Evolutionary conservation across 345 rosid species (phyloP).

Genomic region (Gossypium stocksii): DNA sequence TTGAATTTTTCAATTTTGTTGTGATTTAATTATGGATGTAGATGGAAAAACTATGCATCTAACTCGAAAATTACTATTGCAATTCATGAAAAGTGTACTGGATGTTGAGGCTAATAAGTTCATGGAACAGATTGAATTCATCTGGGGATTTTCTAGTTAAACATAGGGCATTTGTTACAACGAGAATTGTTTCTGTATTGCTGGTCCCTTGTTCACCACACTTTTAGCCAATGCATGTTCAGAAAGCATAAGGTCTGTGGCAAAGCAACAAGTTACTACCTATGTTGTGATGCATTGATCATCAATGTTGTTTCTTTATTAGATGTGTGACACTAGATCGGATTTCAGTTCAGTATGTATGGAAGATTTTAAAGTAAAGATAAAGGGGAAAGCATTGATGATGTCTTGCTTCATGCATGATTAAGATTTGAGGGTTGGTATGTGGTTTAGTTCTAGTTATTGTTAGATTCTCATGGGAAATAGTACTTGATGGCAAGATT

Average conservation of each 20-base stretch:
- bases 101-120: neutral
- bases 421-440: neutral
- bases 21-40: neutral
- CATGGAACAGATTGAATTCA: neutral
- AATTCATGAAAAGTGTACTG: neutral
- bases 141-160: neutral
- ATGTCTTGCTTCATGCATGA: neutral
- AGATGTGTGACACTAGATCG: no score
- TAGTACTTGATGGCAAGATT: neutral
- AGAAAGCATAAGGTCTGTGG: neutral
- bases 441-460: neutral
- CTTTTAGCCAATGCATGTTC: neutral
- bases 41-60: neutral
- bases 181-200: neutral
- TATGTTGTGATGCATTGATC: neutral
- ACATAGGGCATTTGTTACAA: no score
- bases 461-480: neutral
- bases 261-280: neutral
- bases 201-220: neutral
- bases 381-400: neutral
- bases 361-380: neutral
- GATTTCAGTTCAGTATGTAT: neutral
- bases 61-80: neutral
- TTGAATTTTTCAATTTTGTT: neutral
- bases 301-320: neutral